Base-by-base conservation (phyloP, 345 rosid species). In the Crucihimalaya himalaica region DNA sequence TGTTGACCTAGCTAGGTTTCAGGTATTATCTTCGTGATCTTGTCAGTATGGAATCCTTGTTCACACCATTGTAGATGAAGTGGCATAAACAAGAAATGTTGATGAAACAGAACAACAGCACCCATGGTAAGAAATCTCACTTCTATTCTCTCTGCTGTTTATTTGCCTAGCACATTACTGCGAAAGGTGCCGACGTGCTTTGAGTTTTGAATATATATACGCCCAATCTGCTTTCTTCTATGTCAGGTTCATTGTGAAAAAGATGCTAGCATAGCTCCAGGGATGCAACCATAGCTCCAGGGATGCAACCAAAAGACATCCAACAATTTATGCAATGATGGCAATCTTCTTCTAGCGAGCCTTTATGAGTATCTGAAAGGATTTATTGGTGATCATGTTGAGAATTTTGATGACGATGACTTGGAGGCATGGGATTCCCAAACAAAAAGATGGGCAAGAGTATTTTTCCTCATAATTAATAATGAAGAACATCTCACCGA, bases 1-100 rank as follows among this genome's bases (percentile, higher is more conserved):
- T 55, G 84, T 86, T 21, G 86, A 84, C 84, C 88, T 89, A 72
- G 98, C 93, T 51, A 89, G 92, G 85, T 90, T 90, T 84, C 98
- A 90, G 81, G 85, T 87, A 31, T 83, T 89, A 16, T 71, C 96
- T 34, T 86, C 88, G 1, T 89, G 88, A 45, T 90, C 86, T 83
- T 84, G 82, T 78, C 98, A 90, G 75, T 93, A 84, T 81, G 97
- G 97, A 72, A 84, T 93, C 58, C 66, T 86, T 73, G 79, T 83
- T 39, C 78, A 72, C 75, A 82, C 87, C 13, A 37, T 63, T 61
- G 85, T 65, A 40, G 76, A 79, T 70, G 90, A 77, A 67, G 70
- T 59, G 16, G 13, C 34, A 60, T 60, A 66, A 67, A 8, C 43
- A 37, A 81, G 73, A 65, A 68, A 63, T 73, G 73, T 54, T n/a